These are phyloP conservation scores for Saccharomycopsis fermentans DNA, from an alignment of 805 yeast species.

Conservation along the genomic window DNA sequence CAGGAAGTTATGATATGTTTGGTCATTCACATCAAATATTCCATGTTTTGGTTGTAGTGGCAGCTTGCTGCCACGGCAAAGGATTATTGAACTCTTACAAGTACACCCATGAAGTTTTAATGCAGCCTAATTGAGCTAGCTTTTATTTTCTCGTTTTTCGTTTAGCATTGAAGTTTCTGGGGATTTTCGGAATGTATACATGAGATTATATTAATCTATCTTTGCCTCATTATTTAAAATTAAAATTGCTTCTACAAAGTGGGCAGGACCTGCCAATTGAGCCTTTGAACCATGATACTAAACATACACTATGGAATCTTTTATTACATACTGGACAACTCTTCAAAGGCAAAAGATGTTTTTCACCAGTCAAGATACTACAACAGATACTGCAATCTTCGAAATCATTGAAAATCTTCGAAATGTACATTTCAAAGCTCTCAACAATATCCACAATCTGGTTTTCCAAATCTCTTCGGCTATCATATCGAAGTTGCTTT, in stretches of 20 bases:
- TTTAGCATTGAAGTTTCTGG: too few species aligned
- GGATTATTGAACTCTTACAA: slow-evolving; percentile 52
- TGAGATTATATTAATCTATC: too few species aligned
- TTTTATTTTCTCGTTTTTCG: too few species aligned
- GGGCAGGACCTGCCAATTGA: not conserved
- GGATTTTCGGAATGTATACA: too few species aligned
- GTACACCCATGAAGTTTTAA: slow-evolving; percentile 30
- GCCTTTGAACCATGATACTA: not conserved
- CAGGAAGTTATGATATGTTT: slow-evolving; percentile 55
- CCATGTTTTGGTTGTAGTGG: slow-evolving; percentile 66
- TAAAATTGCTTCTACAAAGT: not conserved
- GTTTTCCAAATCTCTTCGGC: not conserved
- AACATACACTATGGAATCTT: not conserved
- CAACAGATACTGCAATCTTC: not conserved
- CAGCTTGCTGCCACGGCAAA: slow-evolving; percentile 62
- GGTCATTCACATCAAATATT: slow-evolving; percentile 85
- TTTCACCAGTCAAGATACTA: not conserved
- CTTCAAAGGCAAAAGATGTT: not conserved
- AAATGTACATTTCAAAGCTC: not conserved
- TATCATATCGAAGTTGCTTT: not conserved
- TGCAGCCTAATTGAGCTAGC: too few species aligned
- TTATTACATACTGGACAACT: not conserved
- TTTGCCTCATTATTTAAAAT: not conserved
- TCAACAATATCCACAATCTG: not conserved
- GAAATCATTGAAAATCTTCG: not conserved